Evolutionary conservation across 768 basidiomycete species (phyloP), one percentile per base, ranked within the genome.

Genomic region (Neoboletus magnificus): DNA sequence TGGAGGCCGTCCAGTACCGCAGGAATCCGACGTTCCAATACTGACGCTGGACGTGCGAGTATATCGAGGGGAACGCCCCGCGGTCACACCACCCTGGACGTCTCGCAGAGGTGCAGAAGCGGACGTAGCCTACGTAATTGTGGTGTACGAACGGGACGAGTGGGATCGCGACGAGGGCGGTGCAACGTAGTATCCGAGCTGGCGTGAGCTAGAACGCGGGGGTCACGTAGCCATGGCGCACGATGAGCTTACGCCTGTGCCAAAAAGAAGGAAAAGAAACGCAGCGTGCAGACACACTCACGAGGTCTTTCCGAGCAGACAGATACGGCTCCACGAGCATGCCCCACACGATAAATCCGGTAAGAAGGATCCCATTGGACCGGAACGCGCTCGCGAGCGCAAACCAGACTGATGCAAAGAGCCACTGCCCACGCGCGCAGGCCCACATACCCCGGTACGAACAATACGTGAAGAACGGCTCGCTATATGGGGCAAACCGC

Each of bases 1-100:
- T 95, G 30, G 80, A 73, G 23, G 74, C 57, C 0, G 86, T 86
- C 92, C 92, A 99, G 71, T 98, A 98, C 3, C 77, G 82, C 57
- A 99, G 71, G 60, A 95, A 82, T 16, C 95, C 93, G 42, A 80
- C 74, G 66, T 89, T 78, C 97, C 96, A 99, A 70, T 98, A 98
- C 50, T 79, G 76, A 5, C 73, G 73, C 68, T 99, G 96, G 2
- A 89, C 89, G 65, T 91, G 82, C 11, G 82, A 74, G 70, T 98
- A 99, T 52, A 92, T 84, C 15, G 83, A 82, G 0, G 93, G 93
- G 6, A 84, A 64, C 23, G 66, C 55, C 6, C 20, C 46, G 3
- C 13, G 52, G 3, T 68, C 50, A 71, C 96, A 98, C 95, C 95
- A 98, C 5, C 49, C 64, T 10, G 74, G 69, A 29, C 64, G 59